Percentiles rank a stretch among this genome's conserved stretches.
phyloP scores from a whole-genome alignment of 208 protist species.

The Trypanosoma avium region DNA sequence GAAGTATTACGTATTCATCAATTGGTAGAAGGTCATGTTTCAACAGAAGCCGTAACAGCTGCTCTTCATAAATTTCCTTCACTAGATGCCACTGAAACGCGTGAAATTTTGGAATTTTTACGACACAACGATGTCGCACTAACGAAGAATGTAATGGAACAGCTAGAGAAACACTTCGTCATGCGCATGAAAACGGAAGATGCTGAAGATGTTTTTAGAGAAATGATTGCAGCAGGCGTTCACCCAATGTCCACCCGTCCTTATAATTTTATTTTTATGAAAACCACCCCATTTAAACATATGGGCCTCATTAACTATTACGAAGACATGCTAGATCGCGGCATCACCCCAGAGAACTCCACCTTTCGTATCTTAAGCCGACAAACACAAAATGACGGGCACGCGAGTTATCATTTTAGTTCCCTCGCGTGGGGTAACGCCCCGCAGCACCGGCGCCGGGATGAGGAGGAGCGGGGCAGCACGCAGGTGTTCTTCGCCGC shows the following conservation, averaged over 20 bases:
- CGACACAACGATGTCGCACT: slow-evolving; percentile 39
- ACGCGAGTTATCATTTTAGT: slow-evolving; percentile 70
- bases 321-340: slow-evolving; percentile 86
- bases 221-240: slow-evolving; percentile 57
- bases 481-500: slow-evolving; percentile 65
- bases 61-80: slow-evolving; percentile 59
- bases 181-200: slow-evolving; percentile 75
- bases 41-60: slow-evolving; percentile 48
- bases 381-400: slow-evolving; percentile 51
- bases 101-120: slow-evolving; percentile 48
- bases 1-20: slow-evolving; percentile 40
- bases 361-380: slow-evolving; percentile 82
- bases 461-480: slow-evolving; percentile 32
- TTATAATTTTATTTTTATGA: slow-evolving; percentile 89
- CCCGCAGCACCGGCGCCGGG: slow-evolving; percentile 31
- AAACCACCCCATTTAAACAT: slow-evolving; percentile 24
- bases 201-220: slow-evolving; percentile 57
- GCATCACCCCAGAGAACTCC: slow-evolving; percentile 73
- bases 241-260: slow-evolving; percentile 64
- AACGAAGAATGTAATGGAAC: slow-evolving; percentile 37
- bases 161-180: slow-evolving; percentile 64
- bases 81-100: slow-evolving; percentile 33
- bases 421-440: slow-evolving; percentile 21
- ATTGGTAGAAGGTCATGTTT: slow-evolving; percentile 35
- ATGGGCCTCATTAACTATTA: slow-evolving; percentile 79